Base-by-base conservation (phyloP, 2,329 filamentous ascomycete species). In the Hawksworthiomyces lignivorus region DNA sequence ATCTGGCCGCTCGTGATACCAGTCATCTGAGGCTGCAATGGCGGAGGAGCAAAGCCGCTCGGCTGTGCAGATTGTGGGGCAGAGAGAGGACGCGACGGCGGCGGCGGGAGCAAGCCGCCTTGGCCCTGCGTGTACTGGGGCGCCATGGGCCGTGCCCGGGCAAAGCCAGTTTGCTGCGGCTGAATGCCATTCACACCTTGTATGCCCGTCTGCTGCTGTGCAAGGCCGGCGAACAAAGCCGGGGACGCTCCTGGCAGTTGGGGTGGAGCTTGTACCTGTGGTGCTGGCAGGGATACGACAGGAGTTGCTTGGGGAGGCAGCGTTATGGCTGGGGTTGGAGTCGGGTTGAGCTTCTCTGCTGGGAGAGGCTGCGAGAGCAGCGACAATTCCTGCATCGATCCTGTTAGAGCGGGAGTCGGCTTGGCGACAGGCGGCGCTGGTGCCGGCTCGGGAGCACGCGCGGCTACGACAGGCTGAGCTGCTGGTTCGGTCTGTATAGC, bases 11-110 rank as follows among this genome's bases (percentile, higher is more conserved):
- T 62, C 47, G 40, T 39, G 41, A 75, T 70, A 8, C 90, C 88
- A 5, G 92, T 96, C 61, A 89, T 76, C 58, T 96, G 90, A 39
- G 87, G 80, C 58, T 89, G 82, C 51, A 96, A 64, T 14, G 86
- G 80, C 37, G 86, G 79, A 15, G 83, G 76, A 7, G 75, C 75
- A 59, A 94, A 92, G 5, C 71, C 73, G 60, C 74, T 88, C 34
- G 80, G 79, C 56, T 84, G 83, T 37, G 77, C 82, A 41, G 87
- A 84, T 58, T 87, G 84, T 20, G 92, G 90, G 29, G 92, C 90
- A 30, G 90, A 96, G 11, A 92, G 72, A 7, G 92, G 84, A 47
- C 92, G 76, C 39, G 80, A 76, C 10, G 88, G 87, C 15, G 85
- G 69, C 20, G 46, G 44, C 3, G 77, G 87, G 7, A 82, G 75